Evolutionary conservation across 148 eudicot species (phyloP), one percentile per base, ranked within the genome.

Genomic region (Nepenthes mirabilis): DNA sequence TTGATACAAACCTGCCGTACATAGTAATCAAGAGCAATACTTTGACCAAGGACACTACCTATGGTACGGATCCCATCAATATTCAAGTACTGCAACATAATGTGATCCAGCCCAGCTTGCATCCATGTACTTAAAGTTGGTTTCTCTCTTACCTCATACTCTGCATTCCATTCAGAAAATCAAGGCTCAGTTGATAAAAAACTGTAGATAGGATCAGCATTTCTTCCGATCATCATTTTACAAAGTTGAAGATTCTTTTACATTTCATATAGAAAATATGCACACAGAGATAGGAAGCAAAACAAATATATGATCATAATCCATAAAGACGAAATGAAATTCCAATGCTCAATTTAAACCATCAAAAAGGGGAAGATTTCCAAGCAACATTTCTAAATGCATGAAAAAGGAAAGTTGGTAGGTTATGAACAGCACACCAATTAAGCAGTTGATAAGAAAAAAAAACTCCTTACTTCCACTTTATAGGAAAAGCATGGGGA

Each of bases 1-100:
- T 37, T n/a, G 45, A 64, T 33, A 70, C 74, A 37, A 59, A 84
- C 97, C 97, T 90, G 97, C 72, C 91, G 95, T 33, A 90, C 97
- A 74, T 90, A 91, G 67, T 88, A 85, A 80, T 91, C 97, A 51
- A 91, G 90, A 61, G 96, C 97, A 73, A 91, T 80, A 78, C 97
- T 91, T 78, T 91, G 97, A 75, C 97, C 97, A 75, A 91, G 93
- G 65, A 91, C 96, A 71, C 96, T 91, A 53, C 97, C 96, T 65
- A 91, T 82, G 2, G 90, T 91, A 68, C 97, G 90, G 62, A 91
- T 91, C 6, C 97, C 96, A 77, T 91, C 96, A 65, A 79, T 85
- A 66, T 88, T 82, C 78, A 88, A 61, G 72, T 84, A 80, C 59
- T 88, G 95, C 62, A 88, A 68, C 75, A 75, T 75, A 74, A 88